Evolutionary conservation across 2,329 filamentous ascomycete genomes (phyloP).

Genomic region (Trichoderma atrobrunneum): DNA sequence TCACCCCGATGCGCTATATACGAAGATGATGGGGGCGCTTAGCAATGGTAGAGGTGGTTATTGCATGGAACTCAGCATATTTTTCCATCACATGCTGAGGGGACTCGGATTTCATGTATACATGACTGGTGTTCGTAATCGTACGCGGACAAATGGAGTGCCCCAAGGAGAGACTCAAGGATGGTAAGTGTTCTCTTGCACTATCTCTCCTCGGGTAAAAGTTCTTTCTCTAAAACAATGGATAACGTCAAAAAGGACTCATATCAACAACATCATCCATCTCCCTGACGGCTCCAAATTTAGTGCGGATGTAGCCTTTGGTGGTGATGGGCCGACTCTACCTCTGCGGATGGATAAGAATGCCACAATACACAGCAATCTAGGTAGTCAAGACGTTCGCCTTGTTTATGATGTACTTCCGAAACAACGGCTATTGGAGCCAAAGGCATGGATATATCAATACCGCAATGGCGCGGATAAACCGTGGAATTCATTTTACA

Average conservation of each 20-base stretch:
- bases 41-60: constrained; percentile 52
- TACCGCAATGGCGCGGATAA: constrained; percentile 46
- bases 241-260: neutral
- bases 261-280: constrained; percentile 45
- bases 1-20: constrained; percentile 45
- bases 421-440: neutral
- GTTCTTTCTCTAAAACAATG: neutral
- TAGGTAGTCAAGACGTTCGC: constrained; percentile 31
- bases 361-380: constrained; percentile 30
- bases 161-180: constrained; percentile 45
- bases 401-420: neutral
- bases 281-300: constrained; percentile 48
- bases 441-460: constrained; percentile 33
- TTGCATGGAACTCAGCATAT: constrained; percentile 58
- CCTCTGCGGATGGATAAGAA: constrained; percentile 53
- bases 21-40: constrained; percentile 45
- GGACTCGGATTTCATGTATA: constrained; percentile 53
- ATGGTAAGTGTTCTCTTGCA: constrained; percentile 43
- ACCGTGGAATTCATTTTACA: constrained; percentile 61
- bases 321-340: constrained; percentile 55
- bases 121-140: constrained; percentile 52
- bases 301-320: constrained; percentile 63
- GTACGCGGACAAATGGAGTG: constrained; percentile 37
- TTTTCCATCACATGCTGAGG: constrained; percentile 53
- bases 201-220: neutral